Base-by-base conservation (phyloP, 176 grass and related monocot species). In the Secale cereale region DNA sequence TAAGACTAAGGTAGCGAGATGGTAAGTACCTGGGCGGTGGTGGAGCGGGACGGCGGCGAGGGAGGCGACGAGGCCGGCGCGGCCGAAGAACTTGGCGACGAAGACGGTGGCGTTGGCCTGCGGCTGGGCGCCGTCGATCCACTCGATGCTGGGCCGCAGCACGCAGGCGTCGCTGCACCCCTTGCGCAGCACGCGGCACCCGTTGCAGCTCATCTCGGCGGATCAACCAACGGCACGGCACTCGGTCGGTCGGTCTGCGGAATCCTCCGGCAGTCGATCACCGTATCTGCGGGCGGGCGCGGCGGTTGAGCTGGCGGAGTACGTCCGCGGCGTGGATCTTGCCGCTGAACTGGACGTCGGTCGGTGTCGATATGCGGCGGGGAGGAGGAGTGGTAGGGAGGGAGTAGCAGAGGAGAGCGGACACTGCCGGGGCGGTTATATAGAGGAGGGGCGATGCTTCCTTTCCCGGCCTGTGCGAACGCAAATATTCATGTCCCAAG, bases 41-140 rank as follows among this genome's bases (percentile, higher is more conserved):
- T 82, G 82, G 12, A 87, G 75, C 30, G 90, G 88, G 52, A 97
- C 94, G 32, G 82, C 74, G 72, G 87, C 88, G 80, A 97, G 89
- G 19, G 89, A 90, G 50, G 92, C 80, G 70, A 97, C 86, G 90
- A 97, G 94, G 3, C 89, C 91, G 36, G 94, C 94, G 81, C 94
- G 94, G 90, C 94, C 94, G 85, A 94, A 97, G 85, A 94, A 94
- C 87, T 97, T 97, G 70, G 94, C 94, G 70, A 97, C 94, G 83
- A 97, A 97, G 76, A 94, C 87, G 86, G 94, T 97, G 71, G 94
- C 94, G 84, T 97, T 91, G 78, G 85, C 94, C 76, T 94, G 92
- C 36, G 90, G 85, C 80, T 89, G 85, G 2, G 90, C 82, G 70
- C 85, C 87, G 70, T 92, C 83, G 82, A 97, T 97, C 94, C 94